phyloP scores from a whole-genome alignment of 2,329 filamentous ascomycete genomes.

The Stemphylium vesicarium region DNA sequence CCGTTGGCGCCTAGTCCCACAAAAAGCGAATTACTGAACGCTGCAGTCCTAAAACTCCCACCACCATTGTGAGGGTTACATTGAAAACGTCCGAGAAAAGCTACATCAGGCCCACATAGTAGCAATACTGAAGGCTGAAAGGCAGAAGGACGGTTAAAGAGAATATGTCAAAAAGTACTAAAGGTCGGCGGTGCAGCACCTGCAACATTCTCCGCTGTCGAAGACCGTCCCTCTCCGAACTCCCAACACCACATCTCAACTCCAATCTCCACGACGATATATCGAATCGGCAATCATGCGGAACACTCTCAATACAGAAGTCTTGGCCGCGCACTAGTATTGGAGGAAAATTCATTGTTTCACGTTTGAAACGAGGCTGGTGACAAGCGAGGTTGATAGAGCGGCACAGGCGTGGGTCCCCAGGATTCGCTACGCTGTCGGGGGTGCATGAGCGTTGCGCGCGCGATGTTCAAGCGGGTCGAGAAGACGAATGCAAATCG shows the following conservation, averaged over 20 bases:
- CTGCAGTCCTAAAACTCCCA: not conserved
- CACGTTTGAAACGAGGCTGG: conserved; percentile 26
- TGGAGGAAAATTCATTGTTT: conserved; percentile 30
- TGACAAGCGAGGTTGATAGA: conserved; percentile 4
- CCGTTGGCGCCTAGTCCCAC: not conserved
- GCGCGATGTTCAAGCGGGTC: conserved; percentile 8
- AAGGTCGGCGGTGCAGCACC: not conserved
- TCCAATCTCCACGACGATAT: conserved; percentile 8
- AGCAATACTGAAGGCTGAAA: not conserved
- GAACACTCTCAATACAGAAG: conserved; percentile 9
- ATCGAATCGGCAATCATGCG: conserved; percentile 15
- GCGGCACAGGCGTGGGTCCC: conserved; percentile 3
- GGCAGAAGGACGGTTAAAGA: conserved; percentile 5
- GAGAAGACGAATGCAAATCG: not conserved
- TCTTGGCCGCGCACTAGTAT: conserved; percentile 17
- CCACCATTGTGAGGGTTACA: not conserved
- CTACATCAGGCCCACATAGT: not conserved
- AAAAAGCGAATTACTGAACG: not conserved
- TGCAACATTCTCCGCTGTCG: not conserved
- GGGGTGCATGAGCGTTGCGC: conserved; percentile 16
- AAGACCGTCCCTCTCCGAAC: not conserved
- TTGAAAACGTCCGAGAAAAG: not conserved
- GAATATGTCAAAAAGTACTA: not conserved
- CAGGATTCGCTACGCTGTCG: not conserved
- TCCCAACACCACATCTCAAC: not conserved